phyloP scores from a whole-genome alignment of 345 rosid species.

The Hevea brasiliensis region DNA sequence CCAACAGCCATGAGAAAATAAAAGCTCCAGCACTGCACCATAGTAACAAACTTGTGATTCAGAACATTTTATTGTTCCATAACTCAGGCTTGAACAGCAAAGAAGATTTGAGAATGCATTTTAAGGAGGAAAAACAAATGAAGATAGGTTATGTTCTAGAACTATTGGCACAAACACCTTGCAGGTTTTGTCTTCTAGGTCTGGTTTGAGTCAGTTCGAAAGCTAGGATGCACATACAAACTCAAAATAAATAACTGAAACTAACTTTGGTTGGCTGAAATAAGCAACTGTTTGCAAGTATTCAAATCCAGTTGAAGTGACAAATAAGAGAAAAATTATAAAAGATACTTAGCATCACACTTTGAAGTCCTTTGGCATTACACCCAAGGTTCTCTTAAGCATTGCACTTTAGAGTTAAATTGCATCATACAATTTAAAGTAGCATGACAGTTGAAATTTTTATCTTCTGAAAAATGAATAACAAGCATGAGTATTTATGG shows the following conservation, averaged over 20 bases:
- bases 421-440: not conserved
- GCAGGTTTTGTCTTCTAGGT: not conserved
- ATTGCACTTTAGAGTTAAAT: not conserved
- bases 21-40: conserved; percentile 75
- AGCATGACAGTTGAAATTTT: not conserved
- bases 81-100: conserved; percentile 13
- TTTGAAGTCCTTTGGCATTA: not conserved
- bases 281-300: not conserved
- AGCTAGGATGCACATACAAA: not conserved
- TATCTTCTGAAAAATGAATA: not conserved
- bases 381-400: not conserved
- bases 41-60: conserved; percentile 20
- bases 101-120: not conserved
- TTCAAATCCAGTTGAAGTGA: not conserved
- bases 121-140: not conserved
- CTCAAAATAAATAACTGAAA: no score
- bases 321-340: no score
- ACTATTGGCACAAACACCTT: not conserved
- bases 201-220: not conserved
- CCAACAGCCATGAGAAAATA: conserved; percentile 81
- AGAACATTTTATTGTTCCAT: not conserved
- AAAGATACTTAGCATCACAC: not conserved
- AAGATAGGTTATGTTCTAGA: not conserved
- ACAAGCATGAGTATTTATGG: not conserved
- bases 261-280: no score